phyloP scores from a whole-genome alignment of 768 basidiomycete genomes.

The Leccinum fibrillosum region DNA sequence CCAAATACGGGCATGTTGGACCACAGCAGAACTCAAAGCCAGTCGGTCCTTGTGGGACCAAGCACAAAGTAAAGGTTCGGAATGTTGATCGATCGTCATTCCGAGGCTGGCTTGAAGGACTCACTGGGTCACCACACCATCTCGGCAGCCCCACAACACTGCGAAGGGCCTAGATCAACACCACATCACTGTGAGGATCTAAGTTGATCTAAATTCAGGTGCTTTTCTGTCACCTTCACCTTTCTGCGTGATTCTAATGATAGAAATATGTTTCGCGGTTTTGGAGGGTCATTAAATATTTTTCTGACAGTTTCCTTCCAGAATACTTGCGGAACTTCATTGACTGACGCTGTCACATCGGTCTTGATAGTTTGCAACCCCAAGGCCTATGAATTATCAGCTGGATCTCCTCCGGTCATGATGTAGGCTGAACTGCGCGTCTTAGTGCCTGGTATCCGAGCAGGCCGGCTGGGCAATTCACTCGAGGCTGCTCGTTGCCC shows the following conservation, averaged over 20 bases:
- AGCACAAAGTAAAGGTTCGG: conserved; percentile 15
- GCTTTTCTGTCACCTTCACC: conserved; percentile 6
- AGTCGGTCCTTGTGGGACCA: conserved; percentile 13
- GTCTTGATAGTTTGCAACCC: conserved; percentile 10
- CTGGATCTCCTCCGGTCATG: neutral
- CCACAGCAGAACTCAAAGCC: conserved; percentile 3
- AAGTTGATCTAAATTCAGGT: conserved; percentile 13
- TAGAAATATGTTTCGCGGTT: neutral
- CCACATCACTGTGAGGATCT: conserved; percentile 1
- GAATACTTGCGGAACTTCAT: conserved; percentile 6
- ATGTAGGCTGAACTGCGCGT: neutral
- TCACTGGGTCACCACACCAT: conserved; percentile 15
- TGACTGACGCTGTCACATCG: neutral
- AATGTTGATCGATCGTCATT: conserved; percentile 15
- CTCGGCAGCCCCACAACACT: conserved; percentile 12
- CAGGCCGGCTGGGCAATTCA: neutral
- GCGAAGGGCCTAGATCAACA: conserved; percentile 11
- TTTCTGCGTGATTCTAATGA: conserved; percentile 6
- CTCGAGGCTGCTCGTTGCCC: conserved; percentile 3
- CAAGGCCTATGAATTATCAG: neutral
- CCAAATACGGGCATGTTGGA: conserved; percentile 10
- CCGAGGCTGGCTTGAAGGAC: conserved; percentile 2
- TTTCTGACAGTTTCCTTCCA: conserved; percentile 9
- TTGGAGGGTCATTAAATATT: conserved; percentile 1
- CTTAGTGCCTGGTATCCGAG: neutral